Evolutionary conservation across 2,329 filamentous ascomycete species (phyloP).

Genomic region (Thelonectria olida): DNA sequence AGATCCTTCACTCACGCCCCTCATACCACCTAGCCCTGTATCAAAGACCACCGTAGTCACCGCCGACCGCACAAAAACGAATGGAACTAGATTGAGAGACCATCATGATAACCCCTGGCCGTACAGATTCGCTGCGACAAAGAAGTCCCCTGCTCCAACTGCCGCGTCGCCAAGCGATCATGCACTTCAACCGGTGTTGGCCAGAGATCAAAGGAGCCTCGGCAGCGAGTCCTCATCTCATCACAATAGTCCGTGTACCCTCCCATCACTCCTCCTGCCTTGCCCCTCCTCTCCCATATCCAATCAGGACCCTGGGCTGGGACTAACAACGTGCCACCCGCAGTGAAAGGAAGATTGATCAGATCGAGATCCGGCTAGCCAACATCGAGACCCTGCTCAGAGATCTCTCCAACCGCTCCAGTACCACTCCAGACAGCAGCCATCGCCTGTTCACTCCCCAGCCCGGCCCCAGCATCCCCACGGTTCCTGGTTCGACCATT

Average conservation of each 20-base stretch:
- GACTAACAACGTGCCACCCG: not conserved
- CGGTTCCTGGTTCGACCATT: conserved; percentile 42
- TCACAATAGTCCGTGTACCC: conserved; percentile 64
- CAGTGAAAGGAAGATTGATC: conserved; percentile 64
- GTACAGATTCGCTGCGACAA: conserved; percentile 67
- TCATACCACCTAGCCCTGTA: not conserved
- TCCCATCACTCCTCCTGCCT: conserved; percentile 1
- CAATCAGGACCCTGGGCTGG: not conserved
- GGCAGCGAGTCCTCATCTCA: conserved; percentile 67
- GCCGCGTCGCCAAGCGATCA: conserved; percentile 59
- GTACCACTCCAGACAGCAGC: conserved; percentile 36
- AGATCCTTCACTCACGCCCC: conserved; percentile 26
- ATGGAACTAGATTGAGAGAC: not conserved
- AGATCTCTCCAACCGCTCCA: conserved; percentile 44
- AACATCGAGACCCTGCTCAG: conserved; percentile 56
- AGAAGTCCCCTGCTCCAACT: conserved; percentile 67
- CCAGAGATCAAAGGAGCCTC: conserved; percentile 63
- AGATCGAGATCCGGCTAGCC: conserved; percentile 55
- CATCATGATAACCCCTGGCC: conserved; percentile 31
- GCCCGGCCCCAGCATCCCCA: conserved; percentile 31
- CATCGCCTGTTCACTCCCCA: conserved; percentile 35
- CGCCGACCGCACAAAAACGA: not conserved
- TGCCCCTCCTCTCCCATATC: not conserved
- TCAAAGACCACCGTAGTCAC: conserved; percentile 1
- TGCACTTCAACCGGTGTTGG: conserved; percentile 65